phyloP scores from a whole-genome alignment of 768 basidiomycete species.

The Boletus barrowsii region DNA sequence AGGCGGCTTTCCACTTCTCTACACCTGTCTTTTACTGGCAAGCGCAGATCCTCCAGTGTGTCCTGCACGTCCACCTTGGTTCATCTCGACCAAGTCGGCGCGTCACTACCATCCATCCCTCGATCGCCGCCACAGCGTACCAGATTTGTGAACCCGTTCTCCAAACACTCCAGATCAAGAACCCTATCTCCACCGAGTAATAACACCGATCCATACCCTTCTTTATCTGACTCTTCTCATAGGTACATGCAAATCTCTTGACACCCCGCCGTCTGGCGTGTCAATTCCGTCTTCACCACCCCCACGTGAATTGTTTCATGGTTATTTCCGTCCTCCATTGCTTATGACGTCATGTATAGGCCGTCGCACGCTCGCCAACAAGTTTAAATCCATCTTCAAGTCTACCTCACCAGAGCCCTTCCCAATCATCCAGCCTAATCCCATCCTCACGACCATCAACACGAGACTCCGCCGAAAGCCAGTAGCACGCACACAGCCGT shows the following conservation, averaged over 20 bases:
- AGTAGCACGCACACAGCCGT: conserved; percentile 35
- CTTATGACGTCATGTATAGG: neutral
- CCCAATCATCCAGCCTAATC: neutral
- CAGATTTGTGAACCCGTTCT: conserved; percentile 17
- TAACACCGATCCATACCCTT: neutral
- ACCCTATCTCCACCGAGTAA: conserved; percentile 19
- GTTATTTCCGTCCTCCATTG: neutral
- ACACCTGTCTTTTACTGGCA: conserved; percentile 7
- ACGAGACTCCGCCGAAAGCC: conserved; percentile 23
- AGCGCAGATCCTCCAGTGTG: conserved; percentile 5
- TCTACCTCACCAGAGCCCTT: conserved; percentile 8
- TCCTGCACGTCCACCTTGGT: neutral
- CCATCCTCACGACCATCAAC: conserved; percentile 11
- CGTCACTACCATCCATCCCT: neutral
- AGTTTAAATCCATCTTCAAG: conserved; percentile 25
- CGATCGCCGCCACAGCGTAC: conserved; percentile 6
- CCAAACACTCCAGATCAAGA: conserved; percentile 15
- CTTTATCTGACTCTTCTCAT: neutral
- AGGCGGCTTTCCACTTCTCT: neutral
- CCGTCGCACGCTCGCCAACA: conserved; percentile 13
- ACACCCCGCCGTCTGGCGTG: neutral
- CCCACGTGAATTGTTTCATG: neutral
- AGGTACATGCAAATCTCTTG: conserved; percentile 8
- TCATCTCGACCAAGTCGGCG: neutral
- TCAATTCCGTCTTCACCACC: neutral